Evolutionary conservation across 2,329 filamentous ascomycete genomes (phyloP).

Genomic region (Phialemoniopsis sp.): DNA sequence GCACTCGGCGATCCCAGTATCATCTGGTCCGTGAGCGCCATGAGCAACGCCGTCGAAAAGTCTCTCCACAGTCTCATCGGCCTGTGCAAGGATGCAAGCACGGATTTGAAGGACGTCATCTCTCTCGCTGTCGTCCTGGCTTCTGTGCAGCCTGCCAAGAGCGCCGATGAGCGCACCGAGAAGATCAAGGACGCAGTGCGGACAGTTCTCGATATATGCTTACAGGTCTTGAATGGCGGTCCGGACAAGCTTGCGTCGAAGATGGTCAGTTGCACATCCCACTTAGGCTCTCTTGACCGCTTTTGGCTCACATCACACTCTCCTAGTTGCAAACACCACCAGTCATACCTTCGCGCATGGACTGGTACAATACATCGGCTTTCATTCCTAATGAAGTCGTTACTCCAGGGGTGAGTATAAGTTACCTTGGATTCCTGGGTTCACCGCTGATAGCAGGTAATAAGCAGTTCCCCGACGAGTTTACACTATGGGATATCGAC

Average conservation of each 20-base stretch:
- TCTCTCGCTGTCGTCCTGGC: constrained; percentile 14
- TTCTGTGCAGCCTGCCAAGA: constrained; percentile 13
- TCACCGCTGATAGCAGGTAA: background rate
- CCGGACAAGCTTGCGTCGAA: background rate
- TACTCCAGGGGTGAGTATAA: background rate
- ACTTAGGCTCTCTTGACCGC: background rate
- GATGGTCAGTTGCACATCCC: background rate
- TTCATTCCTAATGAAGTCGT: constrained; percentile 1
- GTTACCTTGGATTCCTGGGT: background rate
- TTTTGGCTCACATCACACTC: background rate
- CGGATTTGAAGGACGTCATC: constrained; percentile 14
- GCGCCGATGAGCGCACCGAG: constrained; percentile 7
- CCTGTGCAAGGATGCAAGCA: constrained; percentile 12
- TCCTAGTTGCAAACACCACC: background rate
- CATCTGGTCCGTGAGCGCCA: constrained; percentile 12
- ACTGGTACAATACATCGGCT: background rate
- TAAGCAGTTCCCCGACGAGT: constrained; percentile 1
- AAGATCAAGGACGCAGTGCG: constrained; percentile 11
- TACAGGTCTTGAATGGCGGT: constrained; percentile 8
- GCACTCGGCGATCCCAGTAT: background rate
- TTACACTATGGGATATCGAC: background rate
- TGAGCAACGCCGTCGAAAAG: constrained; percentile 15
- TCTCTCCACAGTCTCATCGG: constrained; percentile 12
- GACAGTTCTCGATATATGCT: constrained; percentile 11
- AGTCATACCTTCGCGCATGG: background rate